Percentiles rank a stretch among this genome's conserved stretches.
These are phyloP conservation scores for Euphorbia peplus DNA, from an alignment of 345 rosid genomes.

Conservation along the genomic window DNA sequence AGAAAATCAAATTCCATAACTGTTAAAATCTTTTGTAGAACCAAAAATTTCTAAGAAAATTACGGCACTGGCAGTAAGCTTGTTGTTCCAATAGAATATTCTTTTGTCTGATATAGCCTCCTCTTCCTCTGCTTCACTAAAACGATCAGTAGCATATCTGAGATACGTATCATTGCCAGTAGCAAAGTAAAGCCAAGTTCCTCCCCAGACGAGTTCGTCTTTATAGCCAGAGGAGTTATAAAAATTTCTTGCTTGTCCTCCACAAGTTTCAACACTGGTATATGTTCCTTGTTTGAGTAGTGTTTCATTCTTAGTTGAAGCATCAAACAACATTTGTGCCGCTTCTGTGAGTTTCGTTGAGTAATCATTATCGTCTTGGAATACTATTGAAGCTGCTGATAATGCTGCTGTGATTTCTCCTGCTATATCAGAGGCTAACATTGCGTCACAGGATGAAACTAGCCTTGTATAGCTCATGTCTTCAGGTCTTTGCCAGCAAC, in stretches of 20 bases:
- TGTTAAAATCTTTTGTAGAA: background rate
- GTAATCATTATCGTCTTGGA: constrained; percentile 39
- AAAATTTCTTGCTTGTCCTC: constrained; percentile 41
- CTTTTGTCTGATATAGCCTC: constrained; percentile 39
- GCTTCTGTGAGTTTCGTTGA: constrained; percentile 25
- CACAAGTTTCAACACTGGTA: constrained; percentile 35
- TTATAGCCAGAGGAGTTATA: constrained; percentile 49
- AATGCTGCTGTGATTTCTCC: constrained; percentile 56
- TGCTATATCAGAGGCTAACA: constrained; percentile 52
- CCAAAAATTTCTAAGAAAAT: background rate
- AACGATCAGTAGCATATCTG: constrained; percentile 33
- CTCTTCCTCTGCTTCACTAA: constrained; percentile 36
- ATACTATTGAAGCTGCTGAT: constrained; percentile 57
- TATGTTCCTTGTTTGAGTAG: constrained; percentile 30
- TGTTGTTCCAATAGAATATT: constrained; percentile 60
- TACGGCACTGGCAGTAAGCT: constrained; percentile 49
- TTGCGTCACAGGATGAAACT: constrained; percentile 35
- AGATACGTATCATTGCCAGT: constrained; percentile 53
- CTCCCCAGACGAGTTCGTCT: constrained; percentile 62
- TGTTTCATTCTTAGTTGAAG: constrained; percentile 24
- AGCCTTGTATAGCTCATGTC: constrained; percentile 52
- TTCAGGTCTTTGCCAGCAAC: constrained; percentile 71
- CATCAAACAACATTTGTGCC: constrained; percentile 39
- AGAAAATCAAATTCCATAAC: constrained; percentile 3
- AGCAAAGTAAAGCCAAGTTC: constrained; percentile 57